Evolutionary conservation across 2,329 filamentous ascomycete genomes (phyloP).

Genomic region (Scytalidium sp.): DNA sequence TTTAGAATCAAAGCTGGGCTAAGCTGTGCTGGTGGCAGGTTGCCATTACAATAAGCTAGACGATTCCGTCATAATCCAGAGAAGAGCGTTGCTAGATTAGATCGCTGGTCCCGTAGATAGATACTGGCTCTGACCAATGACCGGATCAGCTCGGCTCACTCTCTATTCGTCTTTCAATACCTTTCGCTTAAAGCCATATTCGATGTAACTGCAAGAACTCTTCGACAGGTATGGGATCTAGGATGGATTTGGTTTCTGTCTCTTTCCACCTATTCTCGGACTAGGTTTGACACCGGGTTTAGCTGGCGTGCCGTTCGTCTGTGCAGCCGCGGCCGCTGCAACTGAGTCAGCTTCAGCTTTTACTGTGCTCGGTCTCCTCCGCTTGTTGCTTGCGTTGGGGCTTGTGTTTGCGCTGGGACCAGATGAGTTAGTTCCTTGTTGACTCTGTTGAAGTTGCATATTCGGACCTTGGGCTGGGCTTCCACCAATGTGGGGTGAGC

Average conservation of each 20-base stretch:
- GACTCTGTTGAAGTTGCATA: slow-evolving; percentile 66
- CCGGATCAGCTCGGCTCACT: not conserved
- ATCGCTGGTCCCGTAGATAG: not conserved
- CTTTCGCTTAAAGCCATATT: not conserved
- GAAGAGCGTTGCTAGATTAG: not conserved
- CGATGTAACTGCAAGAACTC: not conserved
- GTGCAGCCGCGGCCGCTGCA: slow-evolving; percentile 12
- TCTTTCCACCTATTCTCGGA: slow-evolving; percentile 34
- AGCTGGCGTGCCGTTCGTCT: slow-evolving; percentile 23
- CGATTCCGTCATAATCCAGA: too few species aligned
- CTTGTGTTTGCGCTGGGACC: slow-evolving; percentile 64
- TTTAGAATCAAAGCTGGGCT: too few species aligned
- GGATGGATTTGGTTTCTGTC: slow-evolving; percentile 30
- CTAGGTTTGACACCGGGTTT: slow-evolving; percentile 35
- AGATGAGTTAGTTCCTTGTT: slow-evolving; percentile 64
- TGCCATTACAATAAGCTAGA: too few species aligned
- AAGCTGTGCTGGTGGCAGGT: too few species aligned
- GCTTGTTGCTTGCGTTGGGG: slow-evolving; percentile 34
- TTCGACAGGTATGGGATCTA: not conserved
- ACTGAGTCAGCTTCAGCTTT: slow-evolving; percentile 32
- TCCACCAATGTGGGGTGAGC: slow-evolving; percentile 54
- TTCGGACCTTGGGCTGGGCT: slow-evolving; percentile 60
- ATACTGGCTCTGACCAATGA: not conserved
- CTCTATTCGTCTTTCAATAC: not conserved
- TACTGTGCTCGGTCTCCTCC: slow-evolving; percentile 34